Evolutionary conservation across 768 basidiomycete genomes (phyloP).

Genomic region (Rhodotorula kratochvilovae): DNA sequence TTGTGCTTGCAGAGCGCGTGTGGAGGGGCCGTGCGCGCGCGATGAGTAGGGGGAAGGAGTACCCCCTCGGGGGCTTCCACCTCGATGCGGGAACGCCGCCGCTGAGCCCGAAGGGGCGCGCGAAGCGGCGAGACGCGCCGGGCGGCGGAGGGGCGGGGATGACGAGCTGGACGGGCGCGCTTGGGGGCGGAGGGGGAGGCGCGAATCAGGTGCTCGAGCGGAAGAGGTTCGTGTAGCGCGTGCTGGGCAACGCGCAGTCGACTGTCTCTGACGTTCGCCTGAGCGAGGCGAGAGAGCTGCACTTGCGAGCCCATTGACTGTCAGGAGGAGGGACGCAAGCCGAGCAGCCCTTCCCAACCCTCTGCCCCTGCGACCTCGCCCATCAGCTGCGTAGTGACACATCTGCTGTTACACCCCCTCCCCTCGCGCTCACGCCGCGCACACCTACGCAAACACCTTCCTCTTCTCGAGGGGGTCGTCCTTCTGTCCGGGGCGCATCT

Average conservation of each 20-base stretch:
- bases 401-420: neutral
- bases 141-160: neutral
- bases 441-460: conserved; percentile 76
- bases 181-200: conserved; percentile 1
- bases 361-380: too few relatives aligned
- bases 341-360: too few relatives aligned
- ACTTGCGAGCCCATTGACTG: too few relatives aligned
- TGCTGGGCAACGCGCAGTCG: neutral
- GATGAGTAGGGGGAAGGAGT: conserved; percentile 14
- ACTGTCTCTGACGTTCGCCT: neutral
- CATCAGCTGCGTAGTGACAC: neutral
- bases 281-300: too few relatives aligned
- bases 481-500: conserved; percentile 62
- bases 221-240: conserved; percentile 13
- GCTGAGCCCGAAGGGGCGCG: conserved; percentile 12
- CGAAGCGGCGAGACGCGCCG: neutral
- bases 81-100: conserved; percentile 13
- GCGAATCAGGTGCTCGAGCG: conserved; percentile 11
- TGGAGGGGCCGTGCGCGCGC: conserved; percentile 6
- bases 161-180: neutral
- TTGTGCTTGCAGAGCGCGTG: neutral
- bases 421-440: too few relatives aligned
- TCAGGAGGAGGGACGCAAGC: too few relatives aligned
- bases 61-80: conserved; percentile 28
- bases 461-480: conserved; percentile 64